These are phyloP conservation scores for Phoma herbarum DNA, from an alignment of 2,329 filamentous ascomycete genomes.

Conservation along the genomic window DNA sequence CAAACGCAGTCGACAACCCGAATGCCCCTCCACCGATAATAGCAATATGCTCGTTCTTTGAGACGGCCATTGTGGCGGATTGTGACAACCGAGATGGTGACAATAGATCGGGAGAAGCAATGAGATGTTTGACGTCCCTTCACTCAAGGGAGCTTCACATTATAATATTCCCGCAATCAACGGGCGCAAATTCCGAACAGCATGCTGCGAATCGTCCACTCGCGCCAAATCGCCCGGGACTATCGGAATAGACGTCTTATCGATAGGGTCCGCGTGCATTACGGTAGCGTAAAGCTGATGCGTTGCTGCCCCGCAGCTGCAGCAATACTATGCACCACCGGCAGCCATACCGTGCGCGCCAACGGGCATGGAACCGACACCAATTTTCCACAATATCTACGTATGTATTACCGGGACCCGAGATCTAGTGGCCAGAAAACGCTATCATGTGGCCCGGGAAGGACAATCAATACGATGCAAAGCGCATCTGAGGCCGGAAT, in stretches of 20 bases:
- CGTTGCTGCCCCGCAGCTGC: constrained; percentile 17
- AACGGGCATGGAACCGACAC: constrained; percentile 19
- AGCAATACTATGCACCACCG: constrained; percentile 12
- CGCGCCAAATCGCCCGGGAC: constrained; percentile 4
- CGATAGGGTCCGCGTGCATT: constrained; percentile 15
- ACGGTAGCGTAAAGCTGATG: constrained; percentile 15
- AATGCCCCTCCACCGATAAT: constrained; percentile 46
- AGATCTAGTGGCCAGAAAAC: constrained; percentile 1
- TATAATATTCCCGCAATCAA: constrained; percentile 6
- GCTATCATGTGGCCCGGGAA: constrained; percentile 4
- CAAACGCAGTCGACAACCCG: constrained; percentile 43
- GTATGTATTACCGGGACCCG: constrained; percentile 1
- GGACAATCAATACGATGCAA: constrained; percentile 5
- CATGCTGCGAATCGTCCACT: neutral
- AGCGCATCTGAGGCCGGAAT: constrained; percentile 8
- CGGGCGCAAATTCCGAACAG: constrained; percentile 12
- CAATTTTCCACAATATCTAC: constrained; percentile 1
- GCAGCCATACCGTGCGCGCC: constrained; percentile 15
- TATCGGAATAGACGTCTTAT: constrained; percentile 17
- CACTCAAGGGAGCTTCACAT: constrained; percentile 4
- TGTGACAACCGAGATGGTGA: neutral
- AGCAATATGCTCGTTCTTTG: constrained; percentile 36
- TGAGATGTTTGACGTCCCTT: neutral
- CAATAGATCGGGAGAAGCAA: neutral
- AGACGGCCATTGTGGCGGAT: constrained; percentile 27